These are phyloP conservation scores for Canavalia ensiformis DNA, from an alignment of 306 rosid genomes.

Conservation along the genomic window DNA sequence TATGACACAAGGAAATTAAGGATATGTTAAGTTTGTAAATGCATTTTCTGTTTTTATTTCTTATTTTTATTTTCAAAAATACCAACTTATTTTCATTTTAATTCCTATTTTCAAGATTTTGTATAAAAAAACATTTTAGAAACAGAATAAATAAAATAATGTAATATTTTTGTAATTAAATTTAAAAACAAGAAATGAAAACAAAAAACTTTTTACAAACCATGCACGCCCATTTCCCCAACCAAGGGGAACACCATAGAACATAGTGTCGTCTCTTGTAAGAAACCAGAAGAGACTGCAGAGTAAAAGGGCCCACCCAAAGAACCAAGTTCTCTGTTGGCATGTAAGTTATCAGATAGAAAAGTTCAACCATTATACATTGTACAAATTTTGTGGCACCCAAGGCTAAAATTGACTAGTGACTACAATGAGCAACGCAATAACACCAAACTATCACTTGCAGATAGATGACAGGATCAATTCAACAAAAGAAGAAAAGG, in stretches of 20 bases:
- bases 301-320: background rate
- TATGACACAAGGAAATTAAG: background rate
- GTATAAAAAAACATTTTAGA: no score
- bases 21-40: background rate
- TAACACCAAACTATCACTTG: background rate
- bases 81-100: no score
- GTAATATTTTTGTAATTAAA: no score
- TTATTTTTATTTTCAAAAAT: no score
- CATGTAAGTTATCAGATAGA: conserved; percentile 26
- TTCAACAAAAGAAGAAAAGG: background rate
- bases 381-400: conserved; percentile 1
- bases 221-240: no score
- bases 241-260: background rate
- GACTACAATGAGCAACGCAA: background rate
- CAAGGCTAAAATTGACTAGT: conserved; percentile 2
- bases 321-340: conserved; percentile 11
- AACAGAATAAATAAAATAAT: no score
- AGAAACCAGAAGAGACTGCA: background rate
- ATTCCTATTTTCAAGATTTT: no score
- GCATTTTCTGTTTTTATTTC: no score
- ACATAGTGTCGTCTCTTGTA: background rate
- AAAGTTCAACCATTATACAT: conserved; percentile 8
- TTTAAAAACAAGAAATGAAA: no score
- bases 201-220: no score
- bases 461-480: background rate